Evolutionary conservation across 176 grass and related monocot species (phyloP).

Genomic region (Calamus simplicifolius): DNA sequence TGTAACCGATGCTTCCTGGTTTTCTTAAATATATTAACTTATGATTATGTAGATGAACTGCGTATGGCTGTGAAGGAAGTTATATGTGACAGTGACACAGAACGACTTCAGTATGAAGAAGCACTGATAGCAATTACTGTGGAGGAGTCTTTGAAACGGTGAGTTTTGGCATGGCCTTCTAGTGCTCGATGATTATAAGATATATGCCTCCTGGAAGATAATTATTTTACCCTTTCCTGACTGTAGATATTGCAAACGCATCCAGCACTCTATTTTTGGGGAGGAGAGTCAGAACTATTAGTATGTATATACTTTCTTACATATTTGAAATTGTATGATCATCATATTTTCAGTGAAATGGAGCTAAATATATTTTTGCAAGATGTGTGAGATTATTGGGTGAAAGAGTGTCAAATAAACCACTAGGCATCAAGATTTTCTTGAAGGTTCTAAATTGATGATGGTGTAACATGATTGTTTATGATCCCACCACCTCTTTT

Average conservation of each 20-base stretch:
- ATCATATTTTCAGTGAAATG: no score
- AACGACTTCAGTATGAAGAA: slow-evolving; percentile 61
- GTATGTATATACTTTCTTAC: slow-evolving; percentile 18
- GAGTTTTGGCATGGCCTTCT: slow-evolving; percentile 16
- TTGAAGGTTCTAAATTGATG: no score
- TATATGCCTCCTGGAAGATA: background rate
- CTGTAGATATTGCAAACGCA: slow-evolving; percentile 85
- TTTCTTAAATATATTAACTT: slow-evolving; percentile 4
- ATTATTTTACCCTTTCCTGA: slow-evolving; percentile 12
- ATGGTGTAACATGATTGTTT: no score
- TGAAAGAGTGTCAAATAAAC: no score
- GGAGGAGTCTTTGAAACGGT: slow-evolving; percentile 87
- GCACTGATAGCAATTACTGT: slow-evolving; percentile 79
- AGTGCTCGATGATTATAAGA: background rate
- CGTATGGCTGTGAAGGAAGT: slow-evolving; percentile 91
- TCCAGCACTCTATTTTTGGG: slow-evolving; percentile 82
- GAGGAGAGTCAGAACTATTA: slow-evolving; percentile 91
- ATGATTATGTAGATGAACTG: slow-evolving; percentile 62
- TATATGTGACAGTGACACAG: slow-evolving; percentile 58
- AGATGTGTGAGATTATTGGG: no score
- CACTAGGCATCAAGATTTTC: no score
- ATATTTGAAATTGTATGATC: no score
- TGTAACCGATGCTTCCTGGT: background rate
- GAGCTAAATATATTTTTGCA: no score
- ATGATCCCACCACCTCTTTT: no score